Conservation (phyloP, 164 flowering plant genomes). For the Umbilicus rupestris region DNA sequence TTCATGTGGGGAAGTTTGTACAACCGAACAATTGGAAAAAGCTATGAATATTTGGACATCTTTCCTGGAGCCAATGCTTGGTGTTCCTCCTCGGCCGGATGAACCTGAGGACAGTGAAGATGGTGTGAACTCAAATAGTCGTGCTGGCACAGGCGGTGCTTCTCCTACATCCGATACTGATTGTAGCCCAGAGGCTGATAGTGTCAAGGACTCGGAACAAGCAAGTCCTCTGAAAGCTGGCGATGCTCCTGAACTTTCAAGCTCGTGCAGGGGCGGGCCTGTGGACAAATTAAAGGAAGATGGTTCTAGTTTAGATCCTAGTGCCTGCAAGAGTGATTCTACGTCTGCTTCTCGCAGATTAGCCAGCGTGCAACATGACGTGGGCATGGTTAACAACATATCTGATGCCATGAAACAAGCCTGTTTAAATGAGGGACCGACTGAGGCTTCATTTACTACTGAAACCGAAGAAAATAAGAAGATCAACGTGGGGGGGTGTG, state of each 20-base stretch:
- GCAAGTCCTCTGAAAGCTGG: slow-evolving; percentile 34
- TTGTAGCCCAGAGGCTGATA: slow-evolving; percentile 36
- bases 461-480: slow-evolving; percentile 39
- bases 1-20: slow-evolving; percentile 71
- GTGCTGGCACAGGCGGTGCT: slow-evolving; percentile 25
- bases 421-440: slow-evolving; percentile 26
- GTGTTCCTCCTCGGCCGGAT: slow-evolving; percentile 60
- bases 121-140: slow-evolving; percentile 40
- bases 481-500: slow-evolving; percentile 25
- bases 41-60: slow-evolving; percentile 92
- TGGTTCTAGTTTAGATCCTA: slow-evolving; percentile 27
- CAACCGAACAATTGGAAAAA: slow-evolving; percentile 76
- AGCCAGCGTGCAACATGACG: slow-evolving; percentile 26
- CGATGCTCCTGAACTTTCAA: slow-evolving; percentile 42
- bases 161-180: slow-evolving; percentile 38
- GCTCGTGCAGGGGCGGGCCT: slow-evolving; percentile 31
- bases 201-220: slow-evolving; percentile 12
- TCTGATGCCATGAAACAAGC: slow-evolving; percentile 32
- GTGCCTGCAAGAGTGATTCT: slow-evolving; percentile 26
- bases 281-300: slow-evolving; percentile 40
- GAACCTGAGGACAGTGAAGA: slow-evolving; percentile 75
- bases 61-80: slow-evolving; percentile 74
- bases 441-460: slow-evolving; percentile 24
- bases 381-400: slow-evolving; percentile 25
- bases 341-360: slow-evolving; percentile 23